phyloP scores from a whole-genome alignment of 257 asterid species.

The Forsythia viridissima region DNA sequence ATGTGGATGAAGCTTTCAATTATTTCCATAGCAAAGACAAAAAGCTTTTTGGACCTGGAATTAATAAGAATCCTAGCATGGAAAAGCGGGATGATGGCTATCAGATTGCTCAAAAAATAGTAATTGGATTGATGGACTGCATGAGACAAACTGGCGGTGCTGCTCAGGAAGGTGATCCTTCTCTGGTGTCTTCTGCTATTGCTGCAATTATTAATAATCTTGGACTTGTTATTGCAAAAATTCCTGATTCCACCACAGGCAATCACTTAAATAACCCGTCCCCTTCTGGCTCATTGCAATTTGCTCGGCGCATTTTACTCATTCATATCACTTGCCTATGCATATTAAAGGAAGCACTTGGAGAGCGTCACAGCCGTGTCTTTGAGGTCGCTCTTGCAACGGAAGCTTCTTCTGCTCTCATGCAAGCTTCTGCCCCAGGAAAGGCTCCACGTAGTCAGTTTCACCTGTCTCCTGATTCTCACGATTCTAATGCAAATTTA shows the following conservation, averaged over 20 bases:
- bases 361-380: conserved; percentile 97
- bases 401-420: conserved; percentile 82
- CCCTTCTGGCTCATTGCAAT: conserved; percentile 56
- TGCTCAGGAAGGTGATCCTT: conserved; percentile 99
- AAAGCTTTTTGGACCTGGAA: conserved; percentile 59
- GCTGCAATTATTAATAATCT: conserved; percentile 79
- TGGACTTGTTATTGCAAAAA: conserved; percentile 71
- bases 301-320: conserved; percentile 76
- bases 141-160: conserved; percentile 99
- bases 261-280: conserved; percentile 50
- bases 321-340: conserved; percentile 78
- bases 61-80: conserved; percentile 53
- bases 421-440: conserved; percentile 69
- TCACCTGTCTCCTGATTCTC: conserved; percentile 73
- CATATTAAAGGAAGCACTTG: conserved; percentile 92
- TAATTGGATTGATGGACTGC: conserved; percentile 87
- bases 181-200: conserved; percentile 89
- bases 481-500: conserved; percentile 53
- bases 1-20: conserved; percentile 73
- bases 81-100: conserved; percentile 74
- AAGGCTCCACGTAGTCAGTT: conserved; percentile 75
- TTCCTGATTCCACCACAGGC: conserved; percentile 65
- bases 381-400: conserved; percentile 96
- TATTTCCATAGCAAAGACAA: conserved; percentile 72
- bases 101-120: conserved; percentile 80